A percentile compares a stretch with the other conserved stretches of the same genome.
These are phyloP conservation scores for Closterium sp. DNA, from an alignment of 139 green algal genomes.

Conservation along the genomic window DNA sequence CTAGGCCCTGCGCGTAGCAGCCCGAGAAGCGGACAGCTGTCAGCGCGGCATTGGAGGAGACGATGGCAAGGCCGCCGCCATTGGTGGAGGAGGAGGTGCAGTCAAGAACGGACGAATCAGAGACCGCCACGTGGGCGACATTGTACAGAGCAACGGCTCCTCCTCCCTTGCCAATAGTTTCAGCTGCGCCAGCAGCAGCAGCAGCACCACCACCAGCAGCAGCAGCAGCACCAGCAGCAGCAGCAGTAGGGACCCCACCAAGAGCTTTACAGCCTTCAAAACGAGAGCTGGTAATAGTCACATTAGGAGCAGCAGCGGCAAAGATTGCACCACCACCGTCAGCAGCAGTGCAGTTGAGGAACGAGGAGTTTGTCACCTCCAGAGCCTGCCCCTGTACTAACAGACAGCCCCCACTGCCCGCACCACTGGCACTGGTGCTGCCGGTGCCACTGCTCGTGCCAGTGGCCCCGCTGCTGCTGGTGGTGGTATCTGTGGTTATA, in stretches of 20 bases:
- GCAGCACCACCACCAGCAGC: background rate
- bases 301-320: background rate
- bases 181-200: background rate
- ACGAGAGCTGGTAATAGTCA: background rate
- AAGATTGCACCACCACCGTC: background rate
- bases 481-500: background rate
- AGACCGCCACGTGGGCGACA: background rate
- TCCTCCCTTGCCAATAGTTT: background rate
- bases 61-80: background rate
- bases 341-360: background rate
- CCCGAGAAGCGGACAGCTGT: background rate
- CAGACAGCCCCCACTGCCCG: background rate
- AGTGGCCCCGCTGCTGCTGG: background rate
- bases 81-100: background rate
- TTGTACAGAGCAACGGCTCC: background rate
- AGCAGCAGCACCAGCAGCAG: background rate
- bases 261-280: background rate
- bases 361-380: background rate
- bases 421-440: too few relatives aligned
- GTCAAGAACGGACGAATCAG: background rate
- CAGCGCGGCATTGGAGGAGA: background rate
- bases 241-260: background rate
- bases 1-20: background rate
- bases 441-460: too few relatives aligned
- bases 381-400: background rate